Base-by-base conservation (phyloP, 1,139 yeast genomes). In the Saccharomyces hybrid region DNA sequence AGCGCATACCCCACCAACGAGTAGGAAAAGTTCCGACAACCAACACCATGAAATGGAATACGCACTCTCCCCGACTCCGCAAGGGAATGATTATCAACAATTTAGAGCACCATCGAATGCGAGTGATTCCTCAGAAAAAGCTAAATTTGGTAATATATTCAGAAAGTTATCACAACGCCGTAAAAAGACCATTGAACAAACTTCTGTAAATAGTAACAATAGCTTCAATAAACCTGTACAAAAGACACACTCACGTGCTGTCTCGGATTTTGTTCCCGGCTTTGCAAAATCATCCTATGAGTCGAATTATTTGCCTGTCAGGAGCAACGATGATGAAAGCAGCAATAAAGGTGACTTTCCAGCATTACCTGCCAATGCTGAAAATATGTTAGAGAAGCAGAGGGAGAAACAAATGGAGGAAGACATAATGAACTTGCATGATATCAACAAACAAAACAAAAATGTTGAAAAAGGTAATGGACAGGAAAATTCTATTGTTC, bases 1-100 rank as follows among this genome's bases (percentile, higher is more conserved):
- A 58, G 88, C 86, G 0, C 86, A 84, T 63, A 81, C 85, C 1
- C 75, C 84, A 0, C 74, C 77, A 28, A 70, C 67, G 19, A 54
- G 61, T 14, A 57, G 62, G 50, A 58, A 38, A 19, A 38, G 44
- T 14, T 19, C 44, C 5, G 44, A 58, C 50, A 46, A 60, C 7
- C 48, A 47, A 8, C 49, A 34, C n/a, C 50, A 42, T 38, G 65
- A 62, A 25, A 53, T 56, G 27, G 62, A 59, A n/a, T 54, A 55
- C 23, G 64, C 61, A 3, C 54, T 61, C 28, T 38, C 44, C 6
- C 44, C 44, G 4, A 29, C 42, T 13, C 27, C 47, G 3, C 46
- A 23, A 11, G 54, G 56, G 3, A 54, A 51, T 26, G 62, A 60
- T 42, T 60, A 58, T 44, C 60, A 57, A 44, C 62, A 59, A 47